Conservation (phyloP, 768 basidiomycete genomes). For the Naganishia vishniacii region DNA sequence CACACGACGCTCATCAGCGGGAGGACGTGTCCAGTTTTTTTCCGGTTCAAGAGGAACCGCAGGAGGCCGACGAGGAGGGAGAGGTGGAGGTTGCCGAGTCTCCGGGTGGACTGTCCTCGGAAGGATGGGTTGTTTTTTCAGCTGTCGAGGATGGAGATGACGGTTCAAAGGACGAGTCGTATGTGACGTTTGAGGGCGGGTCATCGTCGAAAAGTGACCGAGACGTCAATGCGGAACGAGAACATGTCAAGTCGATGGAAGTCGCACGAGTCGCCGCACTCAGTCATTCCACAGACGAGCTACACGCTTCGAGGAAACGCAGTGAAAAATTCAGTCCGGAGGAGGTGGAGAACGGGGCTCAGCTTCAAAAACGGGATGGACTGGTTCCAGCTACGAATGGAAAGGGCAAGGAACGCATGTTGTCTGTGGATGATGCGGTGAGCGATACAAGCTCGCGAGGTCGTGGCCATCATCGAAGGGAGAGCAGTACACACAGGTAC, state of each 20-base stretch:
- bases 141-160: background rate
- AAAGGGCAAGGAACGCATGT: conserved; percentile 9
- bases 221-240: background rate
- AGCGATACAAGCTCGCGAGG: background rate
- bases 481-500: conserved; percentile 27
- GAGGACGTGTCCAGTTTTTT: background rate
- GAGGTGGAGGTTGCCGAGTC: background rate
- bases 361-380: background rate
- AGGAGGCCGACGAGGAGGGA: background rate
- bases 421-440: background rate
- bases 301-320: background rate
- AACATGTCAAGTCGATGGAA: background rate
- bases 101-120: background rate
- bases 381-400: background rate
- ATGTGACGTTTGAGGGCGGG: too few relatives aligned
- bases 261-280: background rate
- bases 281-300: background rate
- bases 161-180: background rate
- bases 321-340: background rate
- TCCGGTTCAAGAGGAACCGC: background rate
- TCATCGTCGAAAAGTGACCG: background rate
- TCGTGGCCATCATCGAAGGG: conserved; percentile 16
- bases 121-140: background rate
- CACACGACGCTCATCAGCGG: background rate
- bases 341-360: background rate